A percentile compares a stretch with the other conserved stretches of the same genome.
phyloP scores from a whole-genome alignment of 2,329 filamentous ascomycete genomes.

The Diplodia sapinea region DNA sequence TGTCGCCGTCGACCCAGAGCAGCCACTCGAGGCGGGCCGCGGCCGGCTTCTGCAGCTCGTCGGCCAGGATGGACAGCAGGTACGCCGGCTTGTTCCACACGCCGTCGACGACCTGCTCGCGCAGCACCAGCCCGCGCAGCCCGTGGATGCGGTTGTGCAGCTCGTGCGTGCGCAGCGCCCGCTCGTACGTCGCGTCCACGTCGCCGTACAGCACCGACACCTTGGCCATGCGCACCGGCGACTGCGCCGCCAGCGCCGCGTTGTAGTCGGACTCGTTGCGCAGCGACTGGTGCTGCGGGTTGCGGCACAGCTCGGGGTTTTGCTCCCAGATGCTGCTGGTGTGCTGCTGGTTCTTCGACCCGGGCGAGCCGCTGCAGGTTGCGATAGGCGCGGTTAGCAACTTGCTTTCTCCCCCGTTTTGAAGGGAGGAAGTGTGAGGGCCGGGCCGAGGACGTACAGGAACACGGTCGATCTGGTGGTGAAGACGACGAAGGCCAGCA shows the following conservation, averaged over 20 bases:
- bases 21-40: background rate
- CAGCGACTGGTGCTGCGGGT: slow-evolving; percentile 2
- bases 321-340: slow-evolving; percentile 5
- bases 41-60: background rate
- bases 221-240: slow-evolving; percentile 23
- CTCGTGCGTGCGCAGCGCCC: slow-evolving; percentile 44
- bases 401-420: background rate
- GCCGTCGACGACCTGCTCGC: slow-evolving; percentile 4
- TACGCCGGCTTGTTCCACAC: slow-evolving; percentile 12
- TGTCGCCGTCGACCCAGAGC: slow-evolving; percentile 23
- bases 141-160: slow-evolving; percentile 44
- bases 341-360: background rate
- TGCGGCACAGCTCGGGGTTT: background rate
- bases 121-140: slow-evolving; percentile 45
- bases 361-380: background rate
- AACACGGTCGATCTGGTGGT: background rate
- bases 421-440: background rate
- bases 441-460: background rate
- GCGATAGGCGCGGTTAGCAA: background rate
- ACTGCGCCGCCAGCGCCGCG: background rate
- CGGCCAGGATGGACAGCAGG: background rate
- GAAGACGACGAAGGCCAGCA: background rate
- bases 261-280: slow-evolving; percentile 27
- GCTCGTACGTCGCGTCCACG: slow-evolving; percentile 40
- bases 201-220: slow-evolving; percentile 30